These are phyloP conservation scores for Garcia nutans DNA, from an alignment of 345 rosid species.

Conservation along the genomic window DNA sequence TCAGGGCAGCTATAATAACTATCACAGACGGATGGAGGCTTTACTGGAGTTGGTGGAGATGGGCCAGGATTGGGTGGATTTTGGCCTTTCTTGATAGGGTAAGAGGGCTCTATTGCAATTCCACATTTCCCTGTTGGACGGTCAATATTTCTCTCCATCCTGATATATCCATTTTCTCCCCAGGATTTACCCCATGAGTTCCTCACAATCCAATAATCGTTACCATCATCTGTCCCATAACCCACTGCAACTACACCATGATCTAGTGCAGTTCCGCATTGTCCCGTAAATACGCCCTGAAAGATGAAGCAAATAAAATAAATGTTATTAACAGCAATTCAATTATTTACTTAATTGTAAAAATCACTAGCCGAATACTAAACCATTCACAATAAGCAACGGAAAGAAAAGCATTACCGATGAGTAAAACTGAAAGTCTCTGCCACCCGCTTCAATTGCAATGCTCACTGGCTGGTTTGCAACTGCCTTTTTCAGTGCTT, in stretches of 20 bases:
- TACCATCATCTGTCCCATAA: constrained; percentile 75
- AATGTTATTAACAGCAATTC: too few relatives aligned
- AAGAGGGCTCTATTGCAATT: constrained; percentile 79
- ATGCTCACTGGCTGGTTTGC: constrained; percentile 76
- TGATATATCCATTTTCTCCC: constrained; percentile 86
- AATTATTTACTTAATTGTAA: too few relatives aligned
- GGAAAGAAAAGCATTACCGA: constrained; percentile 47
- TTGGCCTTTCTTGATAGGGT: constrained; percentile 71
- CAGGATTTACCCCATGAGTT: constrained; percentile 84
- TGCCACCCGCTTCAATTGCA: constrained; percentile 86
- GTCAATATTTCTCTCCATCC: constrained; percentile 58
- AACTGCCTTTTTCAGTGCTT: constrained; percentile 69
- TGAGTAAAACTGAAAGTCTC: constrained; percentile 70
- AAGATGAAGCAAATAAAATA: not conserved
- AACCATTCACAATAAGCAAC: not conserved
- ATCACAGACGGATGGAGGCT: constrained; percentile 75
- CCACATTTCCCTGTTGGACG: constrained; percentile 71
- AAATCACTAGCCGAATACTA: too few relatives aligned
- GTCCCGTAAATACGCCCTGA: constrained; percentile 77
- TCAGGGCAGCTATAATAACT: constrained; percentile 60
- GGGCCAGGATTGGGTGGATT: constrained; percentile 98
- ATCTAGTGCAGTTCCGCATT: constrained; percentile 73
- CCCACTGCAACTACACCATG: constrained; percentile 93
- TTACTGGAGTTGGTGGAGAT: constrained; percentile 81
- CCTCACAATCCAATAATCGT: constrained; percentile 76